These are phyloP conservation scores for Diaporthe sp. DNA, from an alignment of 2,329 filamentous ascomycete species.

Conservation along the genomic window DNA sequence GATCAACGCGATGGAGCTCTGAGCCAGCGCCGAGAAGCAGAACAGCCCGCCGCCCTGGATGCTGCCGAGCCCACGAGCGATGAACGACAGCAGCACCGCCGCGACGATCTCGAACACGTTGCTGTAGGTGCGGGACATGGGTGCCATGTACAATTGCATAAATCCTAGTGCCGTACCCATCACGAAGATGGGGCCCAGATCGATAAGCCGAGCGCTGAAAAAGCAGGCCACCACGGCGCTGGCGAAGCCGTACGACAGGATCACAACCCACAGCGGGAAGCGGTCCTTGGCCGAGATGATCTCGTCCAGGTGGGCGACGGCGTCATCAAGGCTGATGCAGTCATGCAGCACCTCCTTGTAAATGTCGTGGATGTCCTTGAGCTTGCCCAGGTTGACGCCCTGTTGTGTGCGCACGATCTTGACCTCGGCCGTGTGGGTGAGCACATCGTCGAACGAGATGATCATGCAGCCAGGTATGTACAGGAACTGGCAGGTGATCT, in stretches of 20 bases:
- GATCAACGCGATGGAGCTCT: constrained; percentile 80
- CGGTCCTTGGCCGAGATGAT: constrained; percentile 61
- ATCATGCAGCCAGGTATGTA: constrained; percentile 96
- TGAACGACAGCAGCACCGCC: constrained; percentile 74
- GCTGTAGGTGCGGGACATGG: constrained; percentile 73
- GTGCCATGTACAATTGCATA: constrained; percentile 80
- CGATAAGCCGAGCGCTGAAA: constrained; percentile 81
- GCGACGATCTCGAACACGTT: constrained; percentile 63
- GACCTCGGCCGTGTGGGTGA: constrained; percentile 83
- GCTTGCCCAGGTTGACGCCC: constrained; percentile 79
- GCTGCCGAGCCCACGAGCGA: constrained; percentile 75
- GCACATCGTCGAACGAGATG: constrained; percentile 85
- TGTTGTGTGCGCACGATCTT: constrained; percentile 78
- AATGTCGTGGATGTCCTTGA: constrained; percentile 80
- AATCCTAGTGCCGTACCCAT: constrained; percentile 82
- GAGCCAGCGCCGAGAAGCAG: constrained; percentile 79
- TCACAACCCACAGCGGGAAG: constrained; percentile 61
- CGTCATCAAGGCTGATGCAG: constrained; percentile 78
- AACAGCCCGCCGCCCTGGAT: constrained; percentile 64
- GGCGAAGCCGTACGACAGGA: constrained; percentile 81
- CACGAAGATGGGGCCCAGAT: constrained; percentile 69
- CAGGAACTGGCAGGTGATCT: constrained; percentile 91
- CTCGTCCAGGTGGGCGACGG: constrained; percentile 70
- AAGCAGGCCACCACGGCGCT: constrained; percentile 84
- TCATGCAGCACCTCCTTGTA: constrained; percentile 87